Base-by-base conservation (phyloP, 305 asterid genomes). In the Lippia alba region DNA sequence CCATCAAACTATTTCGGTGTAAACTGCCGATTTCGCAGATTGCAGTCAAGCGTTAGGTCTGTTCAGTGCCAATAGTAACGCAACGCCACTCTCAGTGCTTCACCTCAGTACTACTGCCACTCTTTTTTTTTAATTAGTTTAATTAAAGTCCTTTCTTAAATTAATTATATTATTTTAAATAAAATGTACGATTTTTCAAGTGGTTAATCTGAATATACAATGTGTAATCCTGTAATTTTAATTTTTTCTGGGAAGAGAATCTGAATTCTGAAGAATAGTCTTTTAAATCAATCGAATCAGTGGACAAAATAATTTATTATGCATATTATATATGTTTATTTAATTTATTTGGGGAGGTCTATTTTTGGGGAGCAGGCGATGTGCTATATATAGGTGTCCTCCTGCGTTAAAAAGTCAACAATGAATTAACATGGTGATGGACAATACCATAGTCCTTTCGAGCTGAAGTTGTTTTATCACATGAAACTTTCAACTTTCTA, bases 281-380 rank as follows among this genome's bases (percentile, higher is more conserved):
- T 70, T 64, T 64, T 66, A 66, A 72, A 67, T 79, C 73, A 62
- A 64, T 79, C 70, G 61, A 65, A 71, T 71, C 77, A 65, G 66
- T 50, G 15, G 57, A 44, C 12, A 9, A 63, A 8, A 36, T 4
- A 36, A 36, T 36, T 36, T 4, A 36, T 36, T 36, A 36, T 36
- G 5, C 5, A 36, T 36, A 5, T 67, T 36, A 36, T 36, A 36
- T 36, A 5, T 67, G 12, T 67, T 61, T 30, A 64, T 64, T 66
- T 74, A 48, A 14, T 66, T 54, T 54, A 51, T 61, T 30, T 5
- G 58, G 0, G 61, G 62, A 68, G 48, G 62, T 32, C 67, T 64
- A 54, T 18, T 61, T 36, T 14, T 50, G 53, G 74, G 67, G 75
- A 74, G 61, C 18, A 72, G 72, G 67, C 18, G 2, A 7, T 32